Evolutionary conservation across 495 filamentous ascomycete genomes (phyloP).

Genomic region (Melanomma pulvis-pyrius): DNA sequence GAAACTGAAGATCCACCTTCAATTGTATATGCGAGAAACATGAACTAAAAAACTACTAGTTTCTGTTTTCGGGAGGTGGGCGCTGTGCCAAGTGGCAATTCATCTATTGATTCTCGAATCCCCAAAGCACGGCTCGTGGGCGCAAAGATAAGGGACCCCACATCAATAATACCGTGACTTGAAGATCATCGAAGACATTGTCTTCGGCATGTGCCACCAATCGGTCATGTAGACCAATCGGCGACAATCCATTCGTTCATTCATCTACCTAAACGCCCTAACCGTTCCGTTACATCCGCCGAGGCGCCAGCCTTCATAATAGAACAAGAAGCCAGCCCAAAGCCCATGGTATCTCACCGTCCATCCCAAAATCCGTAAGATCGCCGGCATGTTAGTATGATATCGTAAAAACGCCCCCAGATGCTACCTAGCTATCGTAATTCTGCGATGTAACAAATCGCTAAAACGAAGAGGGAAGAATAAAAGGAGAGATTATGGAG

Average conservation of each 20-base stretch:
- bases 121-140: too few species aligned
- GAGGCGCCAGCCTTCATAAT: background rate
- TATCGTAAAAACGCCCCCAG: background rate
- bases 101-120: too few species aligned
- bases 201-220: background rate
- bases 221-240: background rate
- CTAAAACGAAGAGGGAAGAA: constrained; percentile 1
- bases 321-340: background rate
- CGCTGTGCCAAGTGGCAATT: too few species aligned
- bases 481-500: constrained; percentile 1
- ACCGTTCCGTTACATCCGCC: background rate
- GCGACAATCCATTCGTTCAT: background rate
- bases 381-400: background rate
- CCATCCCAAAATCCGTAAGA: constrained; percentile 2
- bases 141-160: too few species aligned
- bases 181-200: background rate
- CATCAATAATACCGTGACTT: too few species aligned
- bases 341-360: constrained; percentile 5
- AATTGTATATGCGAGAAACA: too few species aligned
- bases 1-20: too few species aligned
- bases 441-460: background rate
- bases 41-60: too few species aligned
- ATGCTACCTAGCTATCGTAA: background rate
- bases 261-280: background rate
- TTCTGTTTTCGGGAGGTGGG: too few species aligned